Percentiles rank a stretch among this genome's conserved stretches.
Evolutionary conservation across 1,284 basidiomycete genomes (phyloP).

Genomic region (Pseudozyma tsukubaensis): DNA sequence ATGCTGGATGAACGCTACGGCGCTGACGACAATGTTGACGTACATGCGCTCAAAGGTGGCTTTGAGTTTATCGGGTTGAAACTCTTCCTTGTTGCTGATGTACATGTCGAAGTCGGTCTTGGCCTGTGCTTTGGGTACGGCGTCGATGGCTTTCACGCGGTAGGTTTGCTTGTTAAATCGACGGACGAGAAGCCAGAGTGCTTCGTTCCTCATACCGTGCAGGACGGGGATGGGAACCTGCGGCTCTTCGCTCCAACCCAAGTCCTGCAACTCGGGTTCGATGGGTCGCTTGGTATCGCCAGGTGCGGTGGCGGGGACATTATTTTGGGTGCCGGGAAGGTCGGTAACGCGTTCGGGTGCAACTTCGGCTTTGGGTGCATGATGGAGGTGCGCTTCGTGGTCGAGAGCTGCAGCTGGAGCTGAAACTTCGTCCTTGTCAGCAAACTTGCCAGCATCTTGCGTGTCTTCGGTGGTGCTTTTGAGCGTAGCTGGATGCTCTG

Average conservation of each 20-base stretch:
- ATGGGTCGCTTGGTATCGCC: constrained; percentile 50
- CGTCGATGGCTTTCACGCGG: constrained; percentile 68
- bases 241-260: constrained; percentile 62
- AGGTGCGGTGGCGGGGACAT: constrained; percentile 38
- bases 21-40: constrained; percentile 71
- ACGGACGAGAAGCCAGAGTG: constrained; percentile 70
- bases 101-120: constrained; percentile 71
- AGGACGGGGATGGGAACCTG: constrained; percentile 57
- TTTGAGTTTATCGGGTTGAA: constrained; percentile 72
- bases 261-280: constrained; percentile 56
- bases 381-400: constrained; percentile 43
- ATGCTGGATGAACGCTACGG: constrained; percentile 72
- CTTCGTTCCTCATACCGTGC: constrained; percentile 70
- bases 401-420: constrained; percentile 35
- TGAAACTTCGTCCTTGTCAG: constrained; percentile 21
- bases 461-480: constrained; percentile 10
- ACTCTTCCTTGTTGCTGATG: constrained; percentile 71
- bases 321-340: constrained; percentile 24
- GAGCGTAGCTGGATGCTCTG: constrained; percentile 26
- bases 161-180: constrained; percentile 72
- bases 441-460: constrained; percentile 29
- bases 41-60: constrained; percentile 73
- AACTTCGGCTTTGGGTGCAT: constrained; percentile 42
- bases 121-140: constrained; percentile 16
- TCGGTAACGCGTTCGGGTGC: constrained; percentile 37